phyloP scores from a whole-genome alignment of 2,329 filamentous ascomycete genomes.

The Clathrospora elynae region DNA sequence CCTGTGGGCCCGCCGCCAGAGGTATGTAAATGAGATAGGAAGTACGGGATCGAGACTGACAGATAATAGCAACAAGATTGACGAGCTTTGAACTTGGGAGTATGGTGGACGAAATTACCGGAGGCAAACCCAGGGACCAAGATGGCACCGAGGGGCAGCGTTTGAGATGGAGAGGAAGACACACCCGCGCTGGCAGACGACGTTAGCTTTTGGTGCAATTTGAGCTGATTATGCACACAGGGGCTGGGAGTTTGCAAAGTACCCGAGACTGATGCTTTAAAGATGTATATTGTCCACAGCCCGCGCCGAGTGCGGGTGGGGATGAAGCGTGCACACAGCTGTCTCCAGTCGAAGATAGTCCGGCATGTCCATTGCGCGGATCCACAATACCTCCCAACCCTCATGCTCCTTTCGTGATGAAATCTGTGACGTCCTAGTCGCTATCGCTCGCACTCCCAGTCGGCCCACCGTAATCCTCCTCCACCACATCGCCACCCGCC shows the following conservation, averaged over 20 bases:
- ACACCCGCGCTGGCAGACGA: no score
- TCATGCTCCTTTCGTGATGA: conserved; percentile 3
- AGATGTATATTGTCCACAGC: conserved; percentile 7
- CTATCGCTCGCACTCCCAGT: conserved; percentile 57
- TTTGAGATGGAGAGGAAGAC: no score
- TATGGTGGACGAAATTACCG: neutral
- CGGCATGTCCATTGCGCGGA: conserved; percentile 1
- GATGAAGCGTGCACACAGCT: conserved; percentile 7
- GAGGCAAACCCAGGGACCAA: no score
- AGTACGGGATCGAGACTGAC: conserved; percentile 9
- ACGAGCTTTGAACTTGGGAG: conserved; percentile 1
- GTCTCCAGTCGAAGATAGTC: conserved; percentile 9
- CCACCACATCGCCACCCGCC: conserved; percentile 55
- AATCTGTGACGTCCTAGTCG: conserved; percentile 32
- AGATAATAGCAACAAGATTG: conserved; percentile 29
- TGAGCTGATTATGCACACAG: no score
- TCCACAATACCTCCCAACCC: conserved; percentile 3
- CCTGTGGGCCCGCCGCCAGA: conserved; percentile 70
- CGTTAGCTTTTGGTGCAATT: no score
- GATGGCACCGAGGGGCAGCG: no score
- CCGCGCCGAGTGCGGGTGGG: conserved; percentile 5
- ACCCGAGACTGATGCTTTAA: conserved; percentile 9
- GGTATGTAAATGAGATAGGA: conserved; percentile 48
- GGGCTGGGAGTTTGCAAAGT: neutral
- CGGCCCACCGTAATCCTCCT: conserved; percentile 55